These are phyloP conservation scores for Tulasnella sp. DNA, from an alignment of 768 basidiomycete species.

Conservation along the genomic window DNA sequence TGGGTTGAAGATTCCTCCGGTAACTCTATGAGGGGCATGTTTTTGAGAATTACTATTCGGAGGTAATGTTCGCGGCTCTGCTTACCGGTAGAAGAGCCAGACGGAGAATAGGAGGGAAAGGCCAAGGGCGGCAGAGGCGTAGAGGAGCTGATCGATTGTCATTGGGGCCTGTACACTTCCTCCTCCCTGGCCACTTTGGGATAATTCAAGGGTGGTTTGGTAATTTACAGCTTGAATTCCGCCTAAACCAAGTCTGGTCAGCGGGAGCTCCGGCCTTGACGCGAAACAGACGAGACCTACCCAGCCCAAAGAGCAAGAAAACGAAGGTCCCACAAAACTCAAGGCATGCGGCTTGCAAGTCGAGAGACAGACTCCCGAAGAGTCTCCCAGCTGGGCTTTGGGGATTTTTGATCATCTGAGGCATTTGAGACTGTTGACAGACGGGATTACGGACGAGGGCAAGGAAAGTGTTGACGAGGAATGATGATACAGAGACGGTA, in stretches of 20 bases:
- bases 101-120: conserved; percentile 63
- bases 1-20: conserved; percentile 70
- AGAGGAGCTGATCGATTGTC: conserved; percentile 52
- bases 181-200: conserved; percentile 42
- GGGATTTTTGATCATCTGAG: neutral
- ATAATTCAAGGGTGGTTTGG: conserved; percentile 1
- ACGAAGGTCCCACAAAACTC: conserved; percentile 41
- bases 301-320: conserved; percentile 65
- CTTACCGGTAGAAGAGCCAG: conserved; percentile 64
- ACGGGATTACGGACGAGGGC: no score
- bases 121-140: conserved; percentile 64
- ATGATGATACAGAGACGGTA: no score
- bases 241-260: conserved; percentile 42
- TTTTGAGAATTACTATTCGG: neutral
- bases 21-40: conserved; percentile 42
- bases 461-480: no score
- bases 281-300: neutral
- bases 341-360: conserved; percentile 35
- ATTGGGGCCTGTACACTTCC: conserved; percentile 36
- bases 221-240: conserved; percentile 60
- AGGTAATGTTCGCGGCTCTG: conserved; percentile 10
- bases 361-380: conserved; percentile 16
- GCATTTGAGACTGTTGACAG: neutral
- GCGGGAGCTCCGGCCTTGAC: neutral
- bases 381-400: neutral